Evolutionary conservation across 2,329 filamentous ascomycete species (phyloP).

Genomic region (Epichloe hybrida): DNA sequence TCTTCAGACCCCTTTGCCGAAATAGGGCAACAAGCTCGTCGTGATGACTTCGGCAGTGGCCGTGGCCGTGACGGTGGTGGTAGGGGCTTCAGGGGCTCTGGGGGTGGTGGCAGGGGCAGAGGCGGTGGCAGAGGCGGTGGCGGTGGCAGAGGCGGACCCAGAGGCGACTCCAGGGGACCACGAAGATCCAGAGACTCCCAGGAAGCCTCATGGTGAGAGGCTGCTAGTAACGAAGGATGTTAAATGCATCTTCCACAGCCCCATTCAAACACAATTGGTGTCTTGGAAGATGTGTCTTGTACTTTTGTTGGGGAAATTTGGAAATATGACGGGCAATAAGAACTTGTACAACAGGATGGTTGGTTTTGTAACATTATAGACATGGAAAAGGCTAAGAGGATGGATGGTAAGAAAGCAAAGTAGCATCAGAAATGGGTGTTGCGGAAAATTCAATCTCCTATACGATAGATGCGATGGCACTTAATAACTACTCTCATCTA

Average conservation of each 20-base stretch:
- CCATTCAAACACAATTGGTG: background rate
- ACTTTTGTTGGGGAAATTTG: background rate
- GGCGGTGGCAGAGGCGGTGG: background rate
- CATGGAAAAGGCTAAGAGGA: background rate
- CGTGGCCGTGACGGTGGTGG: slow-evolving; percentile 10
- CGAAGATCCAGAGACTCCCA: background rate
- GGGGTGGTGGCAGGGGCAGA: background rate
- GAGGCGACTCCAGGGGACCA: background rate
- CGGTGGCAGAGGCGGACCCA: background rate
- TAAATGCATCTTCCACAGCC: background rate
- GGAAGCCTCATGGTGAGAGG: slow-evolving; percentile 1
- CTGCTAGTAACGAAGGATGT: background rate
- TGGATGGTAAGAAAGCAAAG: background rate
- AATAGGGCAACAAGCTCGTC: slow-evolving; percentile 14
- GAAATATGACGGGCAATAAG: background rate
- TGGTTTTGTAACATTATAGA: slow-evolving; percentile 1
- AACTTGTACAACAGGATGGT: slow-evolving; percentile 3
- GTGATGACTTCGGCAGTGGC: slow-evolving; percentile 13
- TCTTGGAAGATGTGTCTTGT: background rate
- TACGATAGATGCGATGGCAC: background rate
- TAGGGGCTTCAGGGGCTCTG: slow-evolving; percentile 2
- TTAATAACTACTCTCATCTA: background rate
- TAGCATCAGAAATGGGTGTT: background rate
- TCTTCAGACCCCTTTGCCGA: slow-evolving; percentile 15
- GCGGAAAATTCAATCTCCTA: slow-evolving; percentile 2